Percentiles rank a stretch among this genome's conserved stretches.
phyloP scores from a whole-genome alignment of 129 eudicot genomes.

The Apium graveolens region DNA sequence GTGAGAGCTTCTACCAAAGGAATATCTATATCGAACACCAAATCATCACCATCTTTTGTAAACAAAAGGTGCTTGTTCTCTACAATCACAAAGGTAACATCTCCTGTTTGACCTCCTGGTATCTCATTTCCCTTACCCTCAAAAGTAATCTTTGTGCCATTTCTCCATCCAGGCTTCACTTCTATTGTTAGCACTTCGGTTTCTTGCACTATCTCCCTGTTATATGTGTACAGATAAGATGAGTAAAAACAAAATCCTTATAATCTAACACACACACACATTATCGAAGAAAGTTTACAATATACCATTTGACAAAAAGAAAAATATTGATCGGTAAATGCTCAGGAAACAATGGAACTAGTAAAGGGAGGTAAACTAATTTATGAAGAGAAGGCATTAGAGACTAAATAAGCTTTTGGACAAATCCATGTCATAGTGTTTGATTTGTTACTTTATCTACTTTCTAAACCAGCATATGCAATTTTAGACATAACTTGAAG shows the following conservation, averaged over 20 bases:
- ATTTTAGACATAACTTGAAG: neutral
- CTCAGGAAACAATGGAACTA: neutral
- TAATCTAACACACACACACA: neutral
- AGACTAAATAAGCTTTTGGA: neutral
- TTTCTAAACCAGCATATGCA: neutral
- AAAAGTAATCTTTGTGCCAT: slow-evolving; percentile 59
- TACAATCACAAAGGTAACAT: slow-evolving; percentile 36
- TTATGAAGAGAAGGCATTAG: neutral
- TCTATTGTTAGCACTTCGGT: slow-evolving; percentile 50
- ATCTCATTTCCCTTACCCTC: slow-evolving; percentile 49
- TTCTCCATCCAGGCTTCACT: slow-evolving; percentile 78
- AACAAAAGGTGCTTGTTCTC: slow-evolving; percentile 47
- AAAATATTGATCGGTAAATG: neutral
- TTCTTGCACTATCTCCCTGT: slow-evolving; percentile 49
- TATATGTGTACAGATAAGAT: neutral
- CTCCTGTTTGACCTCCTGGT: slow-evolving; percentile 31
- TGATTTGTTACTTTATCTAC: neutral
- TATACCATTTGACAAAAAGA: neutral
- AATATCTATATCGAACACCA: slow-evolving; percentile 37
- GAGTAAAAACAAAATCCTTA: neutral
- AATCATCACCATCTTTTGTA: slow-evolving; percentile 48
- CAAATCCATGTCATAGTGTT: neutral
- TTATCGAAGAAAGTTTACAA: neutral
- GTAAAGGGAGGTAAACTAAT: neutral
- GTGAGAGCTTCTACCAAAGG: slow-evolving; percentile 56